Evolutionary conservation across 139 green algal genomes (phyloP).

Genomic region (Eudorina sp.): DNA sequence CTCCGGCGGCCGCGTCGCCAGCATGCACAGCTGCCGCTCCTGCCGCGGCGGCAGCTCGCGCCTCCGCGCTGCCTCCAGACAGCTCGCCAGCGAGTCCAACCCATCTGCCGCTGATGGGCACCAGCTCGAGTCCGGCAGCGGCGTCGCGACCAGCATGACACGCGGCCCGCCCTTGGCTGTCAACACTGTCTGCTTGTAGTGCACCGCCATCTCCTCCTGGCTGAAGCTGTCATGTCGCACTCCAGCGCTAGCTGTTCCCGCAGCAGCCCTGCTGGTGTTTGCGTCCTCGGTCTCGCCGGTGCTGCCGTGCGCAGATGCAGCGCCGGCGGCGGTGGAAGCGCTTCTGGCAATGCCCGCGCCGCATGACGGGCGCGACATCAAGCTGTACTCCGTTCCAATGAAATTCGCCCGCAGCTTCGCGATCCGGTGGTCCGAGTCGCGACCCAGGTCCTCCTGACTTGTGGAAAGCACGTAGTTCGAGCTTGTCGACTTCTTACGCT

Average conservation of each 20-base stretch:
- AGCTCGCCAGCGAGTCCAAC: constrained; percentile 50
- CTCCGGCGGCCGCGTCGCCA: constrained; percentile 62
- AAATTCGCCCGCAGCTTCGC: constrained; percentile 84
- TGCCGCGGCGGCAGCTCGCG: constrained; percentile 54
- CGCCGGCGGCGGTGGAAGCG: no score
- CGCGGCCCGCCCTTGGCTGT: constrained; percentile 51
- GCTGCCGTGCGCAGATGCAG: no score
- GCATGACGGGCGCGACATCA: neutral
- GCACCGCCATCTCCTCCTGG: constrained; percentile 57
- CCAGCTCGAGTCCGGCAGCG: constrained; percentile 43
- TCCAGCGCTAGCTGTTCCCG: no score
- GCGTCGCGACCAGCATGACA: constrained; percentile 49
- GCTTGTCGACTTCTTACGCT: constrained; percentile 85
- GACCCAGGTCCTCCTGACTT: constrained; percentile 22
- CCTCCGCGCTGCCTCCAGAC: constrained; percentile 53
- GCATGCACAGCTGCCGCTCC: constrained; percentile 64
- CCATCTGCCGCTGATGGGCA: constrained; percentile 20
- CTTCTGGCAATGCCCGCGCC: no score
- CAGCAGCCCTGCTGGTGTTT: no score
- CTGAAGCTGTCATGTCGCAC: constrained; percentile 53
- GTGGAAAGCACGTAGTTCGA: constrained; percentile 38
- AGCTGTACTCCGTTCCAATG: constrained; percentile 90
- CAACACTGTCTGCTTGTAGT: constrained; percentile 63
- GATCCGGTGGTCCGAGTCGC: constrained; percentile 11
- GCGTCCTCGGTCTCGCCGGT: no score